Percentiles rank a stretch among this genome's conserved stretches.
These are phyloP conservation scores for Yamadazyma siamensis DNA, from an alignment of 1,139 yeast species.

Conservation along the genomic window DNA sequence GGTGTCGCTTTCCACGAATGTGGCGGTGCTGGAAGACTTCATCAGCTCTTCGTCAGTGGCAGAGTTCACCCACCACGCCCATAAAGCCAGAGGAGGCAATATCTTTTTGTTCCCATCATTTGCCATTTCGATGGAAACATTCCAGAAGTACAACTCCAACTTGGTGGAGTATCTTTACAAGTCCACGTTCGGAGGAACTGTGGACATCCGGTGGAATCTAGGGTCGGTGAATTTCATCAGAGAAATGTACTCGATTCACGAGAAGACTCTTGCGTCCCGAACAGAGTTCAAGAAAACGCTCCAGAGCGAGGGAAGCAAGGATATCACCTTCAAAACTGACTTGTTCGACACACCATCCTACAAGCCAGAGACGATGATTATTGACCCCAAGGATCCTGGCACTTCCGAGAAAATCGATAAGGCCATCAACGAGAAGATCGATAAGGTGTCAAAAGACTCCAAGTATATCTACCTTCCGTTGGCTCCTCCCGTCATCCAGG, in stretches of 20 bases:
- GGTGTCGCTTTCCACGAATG: slow-evolving; percentile 60
- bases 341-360: slow-evolving; percentile 13
- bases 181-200: slow-evolving; percentile 82
- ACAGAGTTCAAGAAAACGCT: slow-evolving; percentile 24
- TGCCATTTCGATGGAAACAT: slow-evolving; percentile 70
- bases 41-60: slow-evolving; percentile 45
- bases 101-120: slow-evolving; percentile 79
- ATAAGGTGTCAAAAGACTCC: slow-evolving; percentile 59
- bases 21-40: slow-evolving; percentile 43
- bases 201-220: slow-evolving; percentile 88
- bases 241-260: slow-evolving; percentile 78
- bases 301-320: slow-evolving; percentile 1
- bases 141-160: slow-evolving; percentile 50
- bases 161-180: slow-evolving; percentile 62
- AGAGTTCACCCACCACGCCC: slow-evolving; percentile 55
- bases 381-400: slow-evolving; percentile 13
- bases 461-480: slow-evolving; percentile 63
- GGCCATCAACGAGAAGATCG: slow-evolving; percentile 55
- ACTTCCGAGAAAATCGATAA: slow-evolving; percentile 35
- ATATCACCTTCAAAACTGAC: slow-evolving; percentile 16
- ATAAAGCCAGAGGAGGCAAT: slow-evolving; percentile 70
- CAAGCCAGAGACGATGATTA: slow-evolving; percentile 5
- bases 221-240: slow-evolving; percentile 90
- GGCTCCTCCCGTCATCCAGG: slow-evolving; percentile 76
- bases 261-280: slow-evolving; percentile 38